Evolutionary conservation across 2,329 filamentous ascomycete genomes (phyloP).

Genomic region (Xylaria sp.): DNA sequence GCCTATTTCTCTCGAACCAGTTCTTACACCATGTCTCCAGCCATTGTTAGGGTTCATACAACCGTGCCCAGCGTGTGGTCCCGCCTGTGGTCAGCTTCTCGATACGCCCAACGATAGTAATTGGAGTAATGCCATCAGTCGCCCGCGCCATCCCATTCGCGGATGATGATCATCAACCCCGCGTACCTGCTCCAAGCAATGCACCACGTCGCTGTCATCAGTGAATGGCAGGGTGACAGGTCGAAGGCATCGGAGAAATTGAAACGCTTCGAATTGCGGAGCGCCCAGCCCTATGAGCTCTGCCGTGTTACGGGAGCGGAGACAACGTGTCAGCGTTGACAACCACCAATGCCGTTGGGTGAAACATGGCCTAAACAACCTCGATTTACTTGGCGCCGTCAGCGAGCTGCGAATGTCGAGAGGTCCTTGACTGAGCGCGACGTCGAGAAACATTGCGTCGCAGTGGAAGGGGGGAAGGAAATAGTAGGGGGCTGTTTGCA

Average conservation of each 20-base stretch:
- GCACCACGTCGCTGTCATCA: background rate
- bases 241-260: slow-evolving; percentile 8
- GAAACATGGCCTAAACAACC: background rate
- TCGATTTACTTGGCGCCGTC: background rate
- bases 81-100: background rate
- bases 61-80: background rate
- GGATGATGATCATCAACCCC: background rate
- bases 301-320: slow-evolving; percentile 13
- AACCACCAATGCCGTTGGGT: background rate
- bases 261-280: slow-evolving; percentile 1
- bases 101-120: background rate
- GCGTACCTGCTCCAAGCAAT: background rate
- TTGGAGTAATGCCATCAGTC: background rate
- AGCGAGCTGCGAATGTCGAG: background rate
- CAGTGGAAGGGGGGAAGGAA: background rate
- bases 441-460: background rate
- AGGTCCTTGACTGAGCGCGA: background rate
- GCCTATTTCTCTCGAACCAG: background rate
- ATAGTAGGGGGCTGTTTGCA: background rate
- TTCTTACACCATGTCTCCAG: background rate
- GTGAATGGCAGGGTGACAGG: background rate
- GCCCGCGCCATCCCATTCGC: background rate
- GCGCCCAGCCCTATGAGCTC: slow-evolving; percentile 16
- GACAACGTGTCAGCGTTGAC: too few relatives aligned
- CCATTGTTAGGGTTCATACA: background rate